phyloP scores from a whole-genome alignment of 495 filamentous ascomycete species.

The Hyaloscypha hepaticicola region DNA sequence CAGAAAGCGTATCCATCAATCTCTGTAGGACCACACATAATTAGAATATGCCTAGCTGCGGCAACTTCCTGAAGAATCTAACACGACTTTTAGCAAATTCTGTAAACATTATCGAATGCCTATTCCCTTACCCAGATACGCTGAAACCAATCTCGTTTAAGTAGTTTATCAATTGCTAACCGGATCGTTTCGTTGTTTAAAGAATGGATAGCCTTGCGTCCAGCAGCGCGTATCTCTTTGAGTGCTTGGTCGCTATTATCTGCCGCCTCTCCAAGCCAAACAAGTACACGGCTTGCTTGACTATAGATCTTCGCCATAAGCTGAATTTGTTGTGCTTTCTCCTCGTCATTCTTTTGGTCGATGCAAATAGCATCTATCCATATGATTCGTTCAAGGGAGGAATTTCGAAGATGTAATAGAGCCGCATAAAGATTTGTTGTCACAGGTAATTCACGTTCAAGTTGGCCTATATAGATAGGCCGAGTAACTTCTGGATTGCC shows the following conservation, averaged over 20 bases:
- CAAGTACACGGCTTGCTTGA: constrained; percentile 33
- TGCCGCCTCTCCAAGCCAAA: constrained; percentile 34
- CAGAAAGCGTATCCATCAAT: constrained; percentile 27
- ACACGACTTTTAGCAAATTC: neutral
- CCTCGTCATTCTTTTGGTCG: constrained; percentile 29
- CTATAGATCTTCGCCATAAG: constrained; percentile 38
- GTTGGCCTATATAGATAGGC: constrained; percentile 14
- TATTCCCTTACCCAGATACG: constrained; percentile 34
- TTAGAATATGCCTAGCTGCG: constrained; percentile 30
- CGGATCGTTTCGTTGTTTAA: neutral
- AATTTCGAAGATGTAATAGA: constrained; percentile 27
- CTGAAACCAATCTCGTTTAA: constrained; percentile 34
- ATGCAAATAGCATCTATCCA: constrained; percentile 29
- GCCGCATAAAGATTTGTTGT: constrained; percentile 28
- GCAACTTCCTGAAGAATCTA: constrained; percentile 33
- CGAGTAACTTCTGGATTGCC: constrained; percentile 9
- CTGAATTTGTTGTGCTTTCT: constrained; percentile 29
- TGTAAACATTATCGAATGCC: neutral
- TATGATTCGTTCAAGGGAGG: constrained; percentile 24
- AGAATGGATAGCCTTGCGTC: neutral
- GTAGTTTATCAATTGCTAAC: constrained; percentile 19
- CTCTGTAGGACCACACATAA: constrained; percentile 26
- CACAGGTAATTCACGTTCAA: constrained; percentile 9
- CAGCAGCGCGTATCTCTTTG: constrained; percentile 20
- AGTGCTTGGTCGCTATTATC: constrained; percentile 28